Percentiles rank a stretch among this genome's conserved stretches.
Evolutionary conservation across 805 yeast species (phyloP).

Genomic region (Candida takata): DNA sequence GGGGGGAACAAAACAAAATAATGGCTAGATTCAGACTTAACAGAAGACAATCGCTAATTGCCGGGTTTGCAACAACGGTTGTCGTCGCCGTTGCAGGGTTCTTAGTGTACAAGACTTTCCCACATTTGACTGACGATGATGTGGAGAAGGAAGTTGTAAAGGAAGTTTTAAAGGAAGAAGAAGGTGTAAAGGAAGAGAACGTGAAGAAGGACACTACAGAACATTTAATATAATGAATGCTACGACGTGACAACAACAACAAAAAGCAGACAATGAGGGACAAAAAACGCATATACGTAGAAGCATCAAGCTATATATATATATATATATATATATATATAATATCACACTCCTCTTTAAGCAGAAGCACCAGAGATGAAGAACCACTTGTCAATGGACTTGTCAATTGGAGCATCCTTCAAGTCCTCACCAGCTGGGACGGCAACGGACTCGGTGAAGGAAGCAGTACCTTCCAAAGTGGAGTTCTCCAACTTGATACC

Average conservation of each 20-base stretch:
- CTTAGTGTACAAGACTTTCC: slow-evolving; percentile 14
- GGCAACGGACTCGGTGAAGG: slow-evolving; percentile 41
- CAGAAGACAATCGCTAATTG: slow-evolving; percentile 11
- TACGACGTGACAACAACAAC: too few species aligned
- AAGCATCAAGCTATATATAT: too few species aligned
- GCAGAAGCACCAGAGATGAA: slow-evolving; percentile 80
- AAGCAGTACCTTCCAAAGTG: slow-evolving; percentile 51
- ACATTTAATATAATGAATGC: too few species aligned
- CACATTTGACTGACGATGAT: slow-evolving; percentile 6
- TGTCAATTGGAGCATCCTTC: slow-evolving; percentile 92
- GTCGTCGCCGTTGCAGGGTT: slow-evolving; percentile 13
- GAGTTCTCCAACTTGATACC: slow-evolving; percentile 75
- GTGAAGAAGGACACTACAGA: slow-evolving; percentile 1
- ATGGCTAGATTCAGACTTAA: slow-evolving; percentile 9
- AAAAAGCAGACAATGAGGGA: background rate
- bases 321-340: background rate
- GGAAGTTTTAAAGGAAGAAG: slow-evolving; percentile 1
- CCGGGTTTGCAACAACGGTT: slow-evolving; percentile 8
- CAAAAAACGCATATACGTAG: too few species aligned
- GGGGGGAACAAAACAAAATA: background rate
- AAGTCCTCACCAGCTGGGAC: slow-evolving; percentile 66
- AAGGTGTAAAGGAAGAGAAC: background rate
- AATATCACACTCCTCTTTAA: too few species aligned
- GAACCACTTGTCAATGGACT: slow-evolving; percentile 97
- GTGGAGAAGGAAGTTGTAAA: slow-evolving; percentile 1